These are phyloP conservation scores for Emergomyces africanus DNA, from an alignment of 2,329 filamentous ascomycete genomes.

Conservation along the genomic window DNA sequence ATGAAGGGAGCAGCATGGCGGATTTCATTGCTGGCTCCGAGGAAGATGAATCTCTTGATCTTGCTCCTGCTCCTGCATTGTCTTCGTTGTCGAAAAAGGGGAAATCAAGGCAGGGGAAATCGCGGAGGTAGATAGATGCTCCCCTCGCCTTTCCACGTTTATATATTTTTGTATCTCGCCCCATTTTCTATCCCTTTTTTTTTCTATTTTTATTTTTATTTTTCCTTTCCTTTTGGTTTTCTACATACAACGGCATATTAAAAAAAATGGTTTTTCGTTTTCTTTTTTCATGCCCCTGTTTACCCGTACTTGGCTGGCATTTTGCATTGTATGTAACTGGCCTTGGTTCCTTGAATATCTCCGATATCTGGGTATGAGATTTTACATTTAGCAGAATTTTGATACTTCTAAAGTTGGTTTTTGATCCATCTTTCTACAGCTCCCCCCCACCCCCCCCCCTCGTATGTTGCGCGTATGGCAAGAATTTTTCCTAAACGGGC, in stretches of 20 bases:
- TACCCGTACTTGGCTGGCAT: background rate
- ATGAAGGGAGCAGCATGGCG: constrained; percentile 40
- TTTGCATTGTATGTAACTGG: background rate
- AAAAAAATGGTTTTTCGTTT: background rate
- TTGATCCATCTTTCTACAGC: no score
- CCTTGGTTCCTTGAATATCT: background rate
- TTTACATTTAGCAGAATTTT: no score
- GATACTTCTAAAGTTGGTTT: no score
- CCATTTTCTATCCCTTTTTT: background rate
- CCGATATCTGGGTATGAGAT: background rate
- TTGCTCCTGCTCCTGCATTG: constrained; percentile 15
- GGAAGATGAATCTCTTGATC: constrained; percentile 22
- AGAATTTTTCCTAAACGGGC: no score
- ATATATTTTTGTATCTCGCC: constrained; percentile 8
- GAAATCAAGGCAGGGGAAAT: constrained; percentile 22
- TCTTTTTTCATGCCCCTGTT: background rate
- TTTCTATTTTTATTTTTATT: constrained; percentile 5
- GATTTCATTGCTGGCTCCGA: constrained; percentile 38
- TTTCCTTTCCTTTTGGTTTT: background rate
- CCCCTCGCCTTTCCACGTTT: constrained; percentile 10
- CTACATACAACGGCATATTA: background rate
- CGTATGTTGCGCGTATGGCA: no score
- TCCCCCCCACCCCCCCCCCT: no score
- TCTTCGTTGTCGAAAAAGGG: constrained; percentile 29
- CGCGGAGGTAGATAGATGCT: constrained; percentile 1